Base-by-base conservation (phyloP, 352 stramenopile species). In the Peronospora belbahrii region DNA sequence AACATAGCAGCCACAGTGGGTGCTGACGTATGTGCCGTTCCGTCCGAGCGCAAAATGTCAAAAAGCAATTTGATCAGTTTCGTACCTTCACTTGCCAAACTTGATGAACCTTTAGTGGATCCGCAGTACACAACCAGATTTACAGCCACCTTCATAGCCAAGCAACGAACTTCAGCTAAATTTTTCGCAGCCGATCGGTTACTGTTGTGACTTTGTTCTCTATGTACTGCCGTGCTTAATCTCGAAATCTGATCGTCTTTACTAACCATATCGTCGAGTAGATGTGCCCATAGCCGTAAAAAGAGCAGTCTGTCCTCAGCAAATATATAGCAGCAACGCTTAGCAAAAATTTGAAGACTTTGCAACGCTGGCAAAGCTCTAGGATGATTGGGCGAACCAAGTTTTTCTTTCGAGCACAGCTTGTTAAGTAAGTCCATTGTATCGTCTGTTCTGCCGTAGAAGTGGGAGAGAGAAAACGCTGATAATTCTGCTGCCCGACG, bases 311-410 rank as follows among this genome's bases (percentile, higher is more conserved):
- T 31, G 17, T 76, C 50, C 13, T 42, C 17, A 6, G 42, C 46
- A 18, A 79, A 59, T 3, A 57, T 14, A 10, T 58, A 23, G 9
- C 53, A 58, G 35, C 68, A 85, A 7, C 57, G 66, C 56, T 88
- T 91, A 5, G 65, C 41, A 8, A 91, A 77, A 9, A 86, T 62
- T 48, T 73, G 43, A 1, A 91, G 56, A 38, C 75, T 86, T 34
- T 85, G 67, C 15, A 89, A 55, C 5, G 52, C 63, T 18, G 73
- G 62, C 7, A 72, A 20, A 2, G 60, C 47, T 3, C 52, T 48
- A 13, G 46, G 15, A 9, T 49, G n/a, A 14, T 55, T 46, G 6
- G 52, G 51, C 5, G 51, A 59, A 0, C 33, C 46, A 4, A 88
- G 49, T 0, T 64, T 56, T 30, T 82, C 70, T 32, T 81, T 82